A percentile compares a stretch with the other conserved stretches of the same genome.
Conservation (phyloP, 2,329 filamentous ascomycete genomes). For the Gyromitra esculenta region DNA sequence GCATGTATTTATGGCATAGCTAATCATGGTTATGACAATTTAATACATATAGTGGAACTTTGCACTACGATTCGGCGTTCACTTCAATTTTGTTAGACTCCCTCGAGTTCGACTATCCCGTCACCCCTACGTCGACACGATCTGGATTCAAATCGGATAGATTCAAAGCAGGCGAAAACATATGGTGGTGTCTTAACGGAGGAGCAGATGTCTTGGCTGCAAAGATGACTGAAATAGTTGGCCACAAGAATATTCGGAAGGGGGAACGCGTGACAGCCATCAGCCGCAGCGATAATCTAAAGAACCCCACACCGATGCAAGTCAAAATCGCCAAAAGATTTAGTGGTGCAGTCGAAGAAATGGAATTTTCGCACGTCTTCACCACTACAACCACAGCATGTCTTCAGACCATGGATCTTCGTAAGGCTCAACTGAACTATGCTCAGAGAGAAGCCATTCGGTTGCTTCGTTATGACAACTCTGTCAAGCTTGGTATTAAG, state of each 20-base stretch:
- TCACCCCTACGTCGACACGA: neutral
- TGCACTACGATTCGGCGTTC: conserved; percentile 54
- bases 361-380: conserved; percentile 58
- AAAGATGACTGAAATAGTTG: conserved; percentile 55
- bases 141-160: neutral
- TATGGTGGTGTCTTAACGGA: conserved; percentile 59
- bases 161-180: neutral
- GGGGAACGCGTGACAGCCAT: conserved; percentile 45
- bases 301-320: conserved; percentile 41
- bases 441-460: conserved; percentile 59
- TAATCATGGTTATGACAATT: neutral
- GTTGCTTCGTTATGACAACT: conserved; percentile 58
- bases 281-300: neutral
- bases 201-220: conserved; percentile 58
- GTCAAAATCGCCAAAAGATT: conserved; percentile 45
- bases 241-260: conserved; percentile 31
- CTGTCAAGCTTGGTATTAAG: conserved; percentile 60
- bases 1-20: conserved; percentile 9
- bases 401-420: conserved; percentile 59
- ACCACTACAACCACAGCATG: conserved; percentile 59
- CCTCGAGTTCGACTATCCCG: conserved; percentile 8
- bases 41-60: conserved; percentile 30
- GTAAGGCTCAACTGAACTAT: conserved; percentile 53
- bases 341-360: neutral
- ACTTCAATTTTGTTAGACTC: conserved; percentile 34